Evolutionary conservation across 768 basidiomycete genomes (phyloP), one percentile per base, ranked within the genome.

Genomic region (Trametes cinnabarina): DNA sequence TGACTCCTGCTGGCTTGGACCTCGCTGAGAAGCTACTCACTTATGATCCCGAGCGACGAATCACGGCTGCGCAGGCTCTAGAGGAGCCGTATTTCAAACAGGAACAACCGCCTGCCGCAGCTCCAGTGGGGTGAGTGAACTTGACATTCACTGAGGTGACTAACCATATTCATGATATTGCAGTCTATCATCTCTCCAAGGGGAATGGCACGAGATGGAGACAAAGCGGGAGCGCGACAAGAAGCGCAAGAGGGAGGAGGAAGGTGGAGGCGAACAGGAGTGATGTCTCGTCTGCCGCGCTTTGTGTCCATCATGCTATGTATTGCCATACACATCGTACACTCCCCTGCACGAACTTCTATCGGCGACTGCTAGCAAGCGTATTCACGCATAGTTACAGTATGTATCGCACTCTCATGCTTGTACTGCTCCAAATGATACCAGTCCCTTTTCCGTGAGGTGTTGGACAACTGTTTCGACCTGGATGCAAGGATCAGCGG

Each of bases 191-290:
- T 81, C 81, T 12, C 73, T 97, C 40, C 85, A 92, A 69, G 96
- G 97, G 43, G 97, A 98, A 71, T 98, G 95, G 92, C 97, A 99
- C 72, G 97, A 99, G 72, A 79, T 95, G 61, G 95, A 98, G 71
- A 91, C 92, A 12, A 99, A 98, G 72, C 81, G 87, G 55, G 94
- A 98, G 75, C 82, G 92, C 39, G 87, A 88, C 57, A 90, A 85
- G 75, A 88, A 89, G 73, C 79, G 84, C 70, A 82, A 82, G 75
- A 88, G 82, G 79, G 78, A 79, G 61, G 88, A 85, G 26, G 54
- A 55, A 25, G 54, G 37, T 14, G 54, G 53, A 7, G 52, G 52
- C n/a, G 53, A 46, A 8, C 44, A 37, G 46, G 43, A 47, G 19
- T 41, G 32, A 34, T 37, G 43, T 17, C 25, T 40, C 17, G 4